Evolutionary conservation across 2,329 filamentous ascomycete genomes (phyloP).

Genomic region (Lachnellula cervina): DNA sequence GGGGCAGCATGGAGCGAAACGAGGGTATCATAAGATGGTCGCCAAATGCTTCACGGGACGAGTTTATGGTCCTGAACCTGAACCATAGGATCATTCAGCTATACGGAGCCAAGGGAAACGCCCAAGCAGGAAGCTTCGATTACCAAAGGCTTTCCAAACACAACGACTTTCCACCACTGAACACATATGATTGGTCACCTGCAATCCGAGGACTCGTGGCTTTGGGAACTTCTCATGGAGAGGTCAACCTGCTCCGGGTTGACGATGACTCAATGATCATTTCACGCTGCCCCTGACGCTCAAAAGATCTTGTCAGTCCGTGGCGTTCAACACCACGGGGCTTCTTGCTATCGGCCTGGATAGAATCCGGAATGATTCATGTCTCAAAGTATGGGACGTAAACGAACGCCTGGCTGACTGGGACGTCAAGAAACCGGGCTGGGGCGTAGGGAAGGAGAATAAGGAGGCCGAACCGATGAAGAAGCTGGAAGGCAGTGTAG

Average conservation of each 20-base stretch:
- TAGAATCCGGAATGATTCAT: slow-evolving; percentile 74
- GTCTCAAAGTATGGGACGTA: slow-evolving; percentile 78
- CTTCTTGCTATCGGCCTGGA: slow-evolving; percentile 75
- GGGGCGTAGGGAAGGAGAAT: slow-evolving; percentile 21
- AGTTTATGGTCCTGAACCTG: slow-evolving; percentile 61
- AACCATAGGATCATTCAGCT: slow-evolving; percentile 59
- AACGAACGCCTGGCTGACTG: slow-evolving; percentile 51
- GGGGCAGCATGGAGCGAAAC: slow-evolving; percentile 27
- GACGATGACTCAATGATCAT: slow-evolving; percentile 61
- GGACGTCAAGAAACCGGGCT: slow-evolving; percentile 45
- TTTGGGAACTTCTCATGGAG: slow-evolving; percentile 69
- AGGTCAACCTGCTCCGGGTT: slow-evolving; percentile 69
- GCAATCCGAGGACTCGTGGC: slow-evolving; percentile 62
- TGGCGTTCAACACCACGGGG: slow-evolving; percentile 70
- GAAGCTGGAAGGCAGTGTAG: slow-evolving; percentile 60
- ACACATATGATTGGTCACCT: slow-evolving; percentile 64
- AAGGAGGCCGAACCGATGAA: slow-evolving; percentile 45
- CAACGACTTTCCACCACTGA: slow-evolving; percentile 58
- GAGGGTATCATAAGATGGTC: slow-evolving; percentile 62
- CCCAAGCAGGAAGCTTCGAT: slow-evolving; percentile 52
- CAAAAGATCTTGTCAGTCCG: slow-evolving; percentile 72
- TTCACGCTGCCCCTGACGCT: slow-evolving; percentile 67
- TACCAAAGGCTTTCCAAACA: slow-evolving; percentile 53
- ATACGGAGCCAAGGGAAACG: slow-evolving; percentile 57
- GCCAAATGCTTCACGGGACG: slow-evolving; percentile 52